Evolutionary conservation across 305 asterid species (phyloP), one percentile per base, ranked within the genome.

Genomic region (Ruellia speciosa): DNA sequence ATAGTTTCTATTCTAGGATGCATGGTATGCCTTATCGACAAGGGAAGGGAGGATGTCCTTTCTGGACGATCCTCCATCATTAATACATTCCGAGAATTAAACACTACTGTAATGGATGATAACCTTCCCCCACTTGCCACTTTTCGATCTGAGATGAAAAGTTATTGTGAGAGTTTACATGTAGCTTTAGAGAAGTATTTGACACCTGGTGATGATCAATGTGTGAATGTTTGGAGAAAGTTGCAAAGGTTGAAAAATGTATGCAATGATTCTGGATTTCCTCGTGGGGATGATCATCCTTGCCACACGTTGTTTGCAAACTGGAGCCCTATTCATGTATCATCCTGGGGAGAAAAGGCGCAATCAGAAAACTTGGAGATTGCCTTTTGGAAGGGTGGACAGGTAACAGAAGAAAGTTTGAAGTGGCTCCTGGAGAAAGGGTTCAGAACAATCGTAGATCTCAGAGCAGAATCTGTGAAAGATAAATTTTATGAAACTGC

Each of bases 151-250:
- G 96, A 88, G 80, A 86, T 88, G 99, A 92, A 88, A 65, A 86
- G 96, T 64, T 92, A 92, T 64, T 92, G 99, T 41, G 99, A 92
- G 73, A 92, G 96, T 73, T 77, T 92, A 71, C 99, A 92, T 58
- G 84, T 84, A 31, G 99, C 99, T 39, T 81, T 88, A 45, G 96
- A 88, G 77, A 77, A 81, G 49, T 85, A 79, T 64, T 68, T 88
- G 72, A 77, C 77, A 58, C 96, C 99, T 40, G 95, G 92, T 46
- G 95, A 92, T 66, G 81, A 73, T 59, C 80, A 81, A 52, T 79
- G 87, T 60, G 59, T 77, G 33, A 79, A 82, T 74, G 96, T 92
- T 52, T 92, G 99, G 99, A 76, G 84, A 63, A 92, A 86, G 61
- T 62, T 92, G 74, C 99, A 86, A 64, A 86, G 87, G 62, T 73